Conservation (phyloP, 169 alveolate species). For the Plasmodium malariae region DNA sequence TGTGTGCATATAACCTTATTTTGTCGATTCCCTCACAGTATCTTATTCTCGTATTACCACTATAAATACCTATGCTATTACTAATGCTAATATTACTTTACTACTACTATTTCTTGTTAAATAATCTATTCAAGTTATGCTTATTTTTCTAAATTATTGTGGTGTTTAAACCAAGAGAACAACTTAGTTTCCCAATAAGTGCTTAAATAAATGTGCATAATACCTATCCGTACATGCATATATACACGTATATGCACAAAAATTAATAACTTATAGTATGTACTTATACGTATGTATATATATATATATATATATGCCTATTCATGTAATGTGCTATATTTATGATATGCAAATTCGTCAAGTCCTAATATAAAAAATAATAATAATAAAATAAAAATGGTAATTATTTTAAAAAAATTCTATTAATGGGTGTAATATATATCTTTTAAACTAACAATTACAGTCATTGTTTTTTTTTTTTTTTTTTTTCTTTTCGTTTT, state of each 20-base stretch:
- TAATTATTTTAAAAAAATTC: conserved; percentile 7
- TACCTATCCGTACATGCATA: not conserved
- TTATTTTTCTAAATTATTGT: not conserved
- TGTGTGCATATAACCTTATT: no score
- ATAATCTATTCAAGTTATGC: not conserved
- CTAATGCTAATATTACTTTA: not conserved
- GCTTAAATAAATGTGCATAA: not conserved
- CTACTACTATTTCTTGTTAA: not conserved
- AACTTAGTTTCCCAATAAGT: not conserved
- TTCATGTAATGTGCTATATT: not conserved
- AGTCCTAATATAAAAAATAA: not conserved
- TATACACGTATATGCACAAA: not conserved
- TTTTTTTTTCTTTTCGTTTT: not conserved
- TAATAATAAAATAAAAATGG: not conserved
- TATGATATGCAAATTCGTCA: not conserved
- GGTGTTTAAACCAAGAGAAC: not conserved
- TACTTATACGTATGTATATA: not conserved
- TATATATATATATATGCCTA: not conserved
- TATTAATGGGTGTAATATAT: not conserved
- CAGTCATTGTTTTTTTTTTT: not conserved
- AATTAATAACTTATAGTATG: conserved; percentile 8
- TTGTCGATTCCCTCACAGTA: no score
- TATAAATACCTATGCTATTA: no score
- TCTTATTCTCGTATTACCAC: no score
- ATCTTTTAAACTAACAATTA: not conserved